phyloP scores from a whole-genome alignment of 768 basidiomycete species.

The Collybiopsis luxurians region DNA sequence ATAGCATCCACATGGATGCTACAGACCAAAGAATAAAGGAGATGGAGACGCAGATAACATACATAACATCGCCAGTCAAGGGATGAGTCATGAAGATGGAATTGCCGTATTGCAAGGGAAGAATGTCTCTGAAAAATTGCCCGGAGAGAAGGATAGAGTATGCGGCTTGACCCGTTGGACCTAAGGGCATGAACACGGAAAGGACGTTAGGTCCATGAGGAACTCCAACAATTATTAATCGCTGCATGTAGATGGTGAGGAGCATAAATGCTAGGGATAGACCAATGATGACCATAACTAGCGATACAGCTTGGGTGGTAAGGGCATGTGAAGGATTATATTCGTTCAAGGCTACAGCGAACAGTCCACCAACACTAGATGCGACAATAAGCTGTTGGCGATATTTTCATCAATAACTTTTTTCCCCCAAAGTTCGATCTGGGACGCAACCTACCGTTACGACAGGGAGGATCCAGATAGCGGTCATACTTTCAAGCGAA shows the following conservation, averaged over 20 bases:
- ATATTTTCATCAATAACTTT: too few species aligned
- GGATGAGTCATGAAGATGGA: slow-evolving; percentile 33
- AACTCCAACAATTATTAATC: slow-evolving; percentile 56
- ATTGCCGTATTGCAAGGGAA: slow-evolving; percentile 28
- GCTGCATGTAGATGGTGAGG: slow-evolving; percentile 59
- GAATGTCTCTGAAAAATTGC: slow-evolving; percentile 35
- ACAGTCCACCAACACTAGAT: slow-evolving; percentile 60
- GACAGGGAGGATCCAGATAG: slow-evolving; percentile 73
- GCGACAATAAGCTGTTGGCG: too few species aligned
- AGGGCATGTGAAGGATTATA: slow-evolving; percentile 48
- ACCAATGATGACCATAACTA: slow-evolving; percentile 56
- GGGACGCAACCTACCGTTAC: too few species aligned
- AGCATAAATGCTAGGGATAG: slow-evolving; percentile 64
- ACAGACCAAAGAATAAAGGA: slow-evolving; percentile 60
- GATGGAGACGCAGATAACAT: slow-evolving; percentile 43
- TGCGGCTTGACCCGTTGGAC: slow-evolving; percentile 69
- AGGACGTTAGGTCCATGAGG: slow-evolving; percentile 46
- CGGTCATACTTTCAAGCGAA: slow-evolving; percentile 51
- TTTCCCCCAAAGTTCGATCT: too few species aligned
- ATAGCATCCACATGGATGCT: slow-evolving; percentile 61
- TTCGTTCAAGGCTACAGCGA: slow-evolving; percentile 46
- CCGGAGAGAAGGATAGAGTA: slow-evolving; percentile 57
- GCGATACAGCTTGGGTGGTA: slow-evolving; percentile 50
- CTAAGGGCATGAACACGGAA: slow-evolving; percentile 70
- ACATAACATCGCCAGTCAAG: slow-evolving; percentile 36